Percentiles rank a stretch among this genome's conserved stretches.
Evolutionary conservation across 2,329 filamentous ascomycete genomes (phyloP).

Genomic region (Didymella pinodella): DNA sequence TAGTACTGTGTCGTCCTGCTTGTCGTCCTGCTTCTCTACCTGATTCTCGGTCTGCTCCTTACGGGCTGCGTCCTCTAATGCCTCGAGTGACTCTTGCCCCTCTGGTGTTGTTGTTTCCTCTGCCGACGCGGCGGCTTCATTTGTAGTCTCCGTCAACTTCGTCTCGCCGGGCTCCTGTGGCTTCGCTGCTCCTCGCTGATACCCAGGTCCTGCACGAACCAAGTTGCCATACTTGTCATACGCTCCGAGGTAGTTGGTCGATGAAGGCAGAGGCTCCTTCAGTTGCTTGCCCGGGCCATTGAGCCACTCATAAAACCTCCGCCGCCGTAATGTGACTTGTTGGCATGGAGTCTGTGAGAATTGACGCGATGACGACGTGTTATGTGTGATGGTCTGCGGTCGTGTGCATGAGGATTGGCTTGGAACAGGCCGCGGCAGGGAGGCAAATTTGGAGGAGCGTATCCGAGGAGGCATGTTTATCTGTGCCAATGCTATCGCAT

Average conservation of each 20-base stretch:
- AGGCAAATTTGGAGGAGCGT: constrained; percentile 39
- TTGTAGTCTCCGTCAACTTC: constrained; percentile 34
- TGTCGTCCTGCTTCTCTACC: constrained; percentile 27
- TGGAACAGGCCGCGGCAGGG: constrained; percentile 28
- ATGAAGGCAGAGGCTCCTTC: constrained; percentile 57
- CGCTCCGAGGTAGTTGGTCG: constrained; percentile 64
- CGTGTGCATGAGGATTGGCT: constrained; percentile 30
- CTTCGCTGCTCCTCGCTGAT: constrained; percentile 30
- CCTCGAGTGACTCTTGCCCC: constrained; percentile 43
- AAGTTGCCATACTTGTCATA: constrained; percentile 62
- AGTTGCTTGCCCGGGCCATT: constrained; percentile 61
- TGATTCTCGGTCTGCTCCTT: constrained; percentile 33
- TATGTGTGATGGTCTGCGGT: constrained; percentile 36
- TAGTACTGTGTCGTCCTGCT: constrained; percentile 34
- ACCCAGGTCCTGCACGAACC: constrained; percentile 48
- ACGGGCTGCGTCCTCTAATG: constrained; percentile 37
- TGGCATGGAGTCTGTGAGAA: constrained; percentile 50
- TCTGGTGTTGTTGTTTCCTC: constrained; percentile 36
- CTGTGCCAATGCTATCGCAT: constrained; percentile 41
- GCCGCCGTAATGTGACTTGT: constrained; percentile 59
- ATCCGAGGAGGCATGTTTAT: constrained; percentile 48
- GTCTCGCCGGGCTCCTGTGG: constrained; percentile 21
- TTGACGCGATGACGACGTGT: constrained; percentile 38
- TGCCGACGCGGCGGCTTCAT: constrained; percentile 27
- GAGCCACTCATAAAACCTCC: constrained; percentile 67